Conservation (phyloP, 1,139 yeast genomes). For the Candida tropicalis region DNA sequence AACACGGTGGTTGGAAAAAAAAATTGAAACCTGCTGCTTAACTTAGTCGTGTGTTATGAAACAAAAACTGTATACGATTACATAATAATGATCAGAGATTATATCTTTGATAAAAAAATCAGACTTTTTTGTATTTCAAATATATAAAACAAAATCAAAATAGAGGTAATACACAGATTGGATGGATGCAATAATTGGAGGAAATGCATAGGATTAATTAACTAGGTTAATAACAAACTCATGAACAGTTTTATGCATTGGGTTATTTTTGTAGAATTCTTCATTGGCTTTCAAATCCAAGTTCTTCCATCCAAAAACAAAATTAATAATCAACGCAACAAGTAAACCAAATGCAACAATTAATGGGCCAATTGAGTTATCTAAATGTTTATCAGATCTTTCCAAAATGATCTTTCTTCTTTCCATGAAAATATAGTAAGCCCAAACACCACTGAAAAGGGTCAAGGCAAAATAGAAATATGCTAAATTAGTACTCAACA, state of each 20-base stretch:
- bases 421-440: slow-evolving; percentile 71
- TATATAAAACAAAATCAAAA: too few species aligned
- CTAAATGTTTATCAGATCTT: slow-evolving; percentile 86
- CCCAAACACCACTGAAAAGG: slow-evolving; percentile 85
- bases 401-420: slow-evolving; percentile 75
- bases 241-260: slow-evolving; percentile 39
- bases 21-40: too few species aligned
- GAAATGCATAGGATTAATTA: too few species aligned
- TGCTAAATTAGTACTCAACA: slow-evolving; percentile 66
- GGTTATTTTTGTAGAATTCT: slow-evolving; percentile 35
- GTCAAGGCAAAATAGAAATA: slow-evolving; percentile 81
- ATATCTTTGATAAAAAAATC: too few species aligned
- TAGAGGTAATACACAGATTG: background rate
- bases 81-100: too few species aligned
- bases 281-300: slow-evolving; percentile 19
- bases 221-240: slow-evolving; percentile 27
- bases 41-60: too few species aligned
- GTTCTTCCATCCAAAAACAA: slow-evolving; percentile 62
- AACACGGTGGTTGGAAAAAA: slow-evolving; percentile 3
- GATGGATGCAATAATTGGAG: too few species aligned
- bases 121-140: too few species aligned
- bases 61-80: too few species aligned
- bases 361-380: slow-evolving; percentile 87
- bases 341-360: slow-evolving; percentile 73
- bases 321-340: slow-evolving; percentile 69